Conservation (phyloP, 129 eudicot genomes). For the Lonicera japonica region DNA sequence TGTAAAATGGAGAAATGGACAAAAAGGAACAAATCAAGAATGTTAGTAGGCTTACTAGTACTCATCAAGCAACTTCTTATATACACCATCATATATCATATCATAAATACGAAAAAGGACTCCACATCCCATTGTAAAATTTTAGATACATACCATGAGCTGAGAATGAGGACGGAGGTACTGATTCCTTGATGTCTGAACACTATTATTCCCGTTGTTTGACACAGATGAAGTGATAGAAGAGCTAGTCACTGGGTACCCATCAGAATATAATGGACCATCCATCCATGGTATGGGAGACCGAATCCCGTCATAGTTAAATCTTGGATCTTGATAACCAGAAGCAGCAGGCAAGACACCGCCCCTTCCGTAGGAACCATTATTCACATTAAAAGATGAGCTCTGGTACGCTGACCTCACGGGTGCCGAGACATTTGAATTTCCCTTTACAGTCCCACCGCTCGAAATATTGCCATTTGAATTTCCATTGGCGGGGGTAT, state of each 20-base stretch:
- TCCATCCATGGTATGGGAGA: conserved; percentile 67
- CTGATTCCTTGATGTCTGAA: conserved; percentile 53
- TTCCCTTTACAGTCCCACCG: conserved; percentile 41
- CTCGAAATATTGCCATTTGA: conserved; percentile 42
- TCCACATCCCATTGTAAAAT: conserved; percentile 44
- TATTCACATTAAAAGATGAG: conserved; percentile 31
- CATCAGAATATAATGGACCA: conserved; percentile 33
- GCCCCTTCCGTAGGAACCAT: conserved; percentile 48
- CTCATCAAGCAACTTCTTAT: no score
- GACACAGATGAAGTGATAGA: conserved; percentile 20
- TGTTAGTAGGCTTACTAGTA: no score
- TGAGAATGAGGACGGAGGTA: conserved; percentile 39
- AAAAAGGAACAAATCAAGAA: no score
- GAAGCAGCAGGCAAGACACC: conserved; percentile 11
- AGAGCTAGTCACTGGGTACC: conserved; percentile 28
- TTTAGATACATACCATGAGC: no score
- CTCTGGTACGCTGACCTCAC: conserved; percentile 35
- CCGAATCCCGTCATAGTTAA: conserved; percentile 40
- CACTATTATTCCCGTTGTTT: conserved; percentile 25
- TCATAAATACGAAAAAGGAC: no score
- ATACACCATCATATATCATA: no score
- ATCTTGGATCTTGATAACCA: conserved; percentile 61
- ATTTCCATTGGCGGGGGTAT: no score
- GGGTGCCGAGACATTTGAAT: conserved; percentile 31
- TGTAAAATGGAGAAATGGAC: neutral